phyloP scores from a whole-genome alignment of 2,329 filamentous ascomycete species.

The Dactylonectria macrodidyma region DNA sequence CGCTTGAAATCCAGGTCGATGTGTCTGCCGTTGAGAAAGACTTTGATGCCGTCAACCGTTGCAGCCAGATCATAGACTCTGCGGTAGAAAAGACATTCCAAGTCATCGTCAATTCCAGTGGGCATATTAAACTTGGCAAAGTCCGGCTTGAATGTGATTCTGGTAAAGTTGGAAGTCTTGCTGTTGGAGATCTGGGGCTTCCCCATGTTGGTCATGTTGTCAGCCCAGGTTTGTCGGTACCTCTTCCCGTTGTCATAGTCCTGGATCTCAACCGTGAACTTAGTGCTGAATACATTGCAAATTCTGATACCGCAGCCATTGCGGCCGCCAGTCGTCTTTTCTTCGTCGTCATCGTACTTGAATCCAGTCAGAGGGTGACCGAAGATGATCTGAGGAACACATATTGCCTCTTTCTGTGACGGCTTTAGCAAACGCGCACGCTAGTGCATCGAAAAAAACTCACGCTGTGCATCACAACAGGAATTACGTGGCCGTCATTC shows the following conservation, averaged over 20 bases:
- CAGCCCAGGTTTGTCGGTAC: constrained; percentile 95
- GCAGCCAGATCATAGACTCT: constrained; percentile 97
- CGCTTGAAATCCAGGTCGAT: constrained; percentile 92
- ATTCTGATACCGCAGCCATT: constrained; percentile 99
- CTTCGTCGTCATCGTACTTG: constrained; percentile 95
- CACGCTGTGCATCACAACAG: constrained; percentile 84
- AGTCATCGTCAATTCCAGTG: constrained; percentile 91
- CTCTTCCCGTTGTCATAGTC: constrained; percentile 89
- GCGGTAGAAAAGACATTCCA: constrained; percentile 90
- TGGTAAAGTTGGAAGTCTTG: constrained; percentile 85
- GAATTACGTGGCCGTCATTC: constrained; percentile 97
- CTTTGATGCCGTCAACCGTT: constrained; percentile 84
- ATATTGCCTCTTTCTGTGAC: constrained; percentile 84
- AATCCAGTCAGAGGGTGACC: constrained; percentile 95
- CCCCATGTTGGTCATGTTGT: constrained; percentile 94
- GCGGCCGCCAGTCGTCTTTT: constrained; percentile 96
- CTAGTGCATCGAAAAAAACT: too few species aligned
- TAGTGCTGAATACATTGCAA: constrained; percentile 96
- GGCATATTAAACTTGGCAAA: constrained; percentile 88
- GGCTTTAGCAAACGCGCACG: too few species aligned
- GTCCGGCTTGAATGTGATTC: constrained; percentile 93
- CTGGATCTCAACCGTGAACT: constrained; percentile 92
- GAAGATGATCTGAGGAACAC: constrained; percentile 97
- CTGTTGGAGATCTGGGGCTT: constrained; percentile 89
- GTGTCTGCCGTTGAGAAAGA: constrained; percentile 86